Evolutionary conservation across 345 rosid species (phyloP).

Genomic region (Aegle marmelos): DNA sequence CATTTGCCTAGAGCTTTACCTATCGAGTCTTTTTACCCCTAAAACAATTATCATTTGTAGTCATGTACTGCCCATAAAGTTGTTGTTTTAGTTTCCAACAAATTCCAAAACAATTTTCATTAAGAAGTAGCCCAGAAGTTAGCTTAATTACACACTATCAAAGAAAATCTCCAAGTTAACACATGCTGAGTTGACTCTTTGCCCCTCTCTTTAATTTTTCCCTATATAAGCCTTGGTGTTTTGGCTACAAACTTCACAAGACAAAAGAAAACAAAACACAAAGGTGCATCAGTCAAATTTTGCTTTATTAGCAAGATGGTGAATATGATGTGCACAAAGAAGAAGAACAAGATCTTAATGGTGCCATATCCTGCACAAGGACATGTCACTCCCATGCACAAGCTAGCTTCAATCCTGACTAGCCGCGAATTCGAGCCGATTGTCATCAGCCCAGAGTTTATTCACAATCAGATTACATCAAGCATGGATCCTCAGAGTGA

Average conservation of each 20-base stretch:
- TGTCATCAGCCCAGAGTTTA: constrained; percentile 49
- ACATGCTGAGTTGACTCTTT: not conserved
- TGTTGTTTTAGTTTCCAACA: not conserved
- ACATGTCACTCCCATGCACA: constrained; percentile 74
- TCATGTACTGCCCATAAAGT: not conserved
- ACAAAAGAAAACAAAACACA: not conserved
- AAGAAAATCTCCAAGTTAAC: not conserved
- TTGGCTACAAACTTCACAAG: not conserved
- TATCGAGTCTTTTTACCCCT: not conserved
- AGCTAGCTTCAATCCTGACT: constrained; percentile 47
- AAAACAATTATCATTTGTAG: not conserved
- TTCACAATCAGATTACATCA: constrained; percentile 41
- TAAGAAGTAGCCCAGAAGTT: not conserved
- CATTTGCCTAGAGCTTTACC: not conserved
- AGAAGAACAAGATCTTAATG: constrained; percentile 40
- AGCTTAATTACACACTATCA: not conserved
- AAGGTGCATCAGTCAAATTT: not conserved
- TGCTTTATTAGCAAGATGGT: not conserved
- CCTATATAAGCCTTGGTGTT: not conserved
- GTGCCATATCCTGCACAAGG: constrained; percentile 90
- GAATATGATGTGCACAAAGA: constrained; percentile 8
- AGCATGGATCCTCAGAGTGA: constrained; percentile 5
- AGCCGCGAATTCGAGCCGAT: constrained; percentile 48
- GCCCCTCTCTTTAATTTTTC: not conserved
- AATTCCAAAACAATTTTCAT: not conserved